Percentiles rank a stretch among this genome's conserved stretches.
Evolutionary conservation across 192 early-diverging fungal genomes (phyloP).

Genomic region (Backusella morwellensis): DNA sequence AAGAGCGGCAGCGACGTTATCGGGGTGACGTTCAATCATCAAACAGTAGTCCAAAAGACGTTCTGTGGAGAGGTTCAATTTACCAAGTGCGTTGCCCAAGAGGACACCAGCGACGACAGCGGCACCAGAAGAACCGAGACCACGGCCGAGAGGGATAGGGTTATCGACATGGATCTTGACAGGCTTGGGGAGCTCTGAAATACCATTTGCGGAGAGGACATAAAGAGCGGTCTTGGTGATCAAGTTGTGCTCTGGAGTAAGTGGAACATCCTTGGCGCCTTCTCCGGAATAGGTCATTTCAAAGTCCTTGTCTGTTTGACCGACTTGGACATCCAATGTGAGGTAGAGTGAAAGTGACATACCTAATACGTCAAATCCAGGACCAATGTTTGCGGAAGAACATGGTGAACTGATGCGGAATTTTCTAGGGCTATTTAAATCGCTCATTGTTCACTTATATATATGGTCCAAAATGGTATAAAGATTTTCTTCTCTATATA

Average conservation of each 20-base stretch:
- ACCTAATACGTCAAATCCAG: conserved; percentile 96
- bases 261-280: conserved; percentile 74
- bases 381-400: conserved; percentile 97
- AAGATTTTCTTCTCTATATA: not conserved
- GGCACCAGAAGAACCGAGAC: conserved; percentile 94
- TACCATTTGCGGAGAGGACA: conserved; percentile 72
- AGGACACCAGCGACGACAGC: conserved; percentile 94
- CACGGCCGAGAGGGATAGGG: conserved; percentile 92
- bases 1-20: conserved; percentile 93
- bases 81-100: conserved; percentile 74
- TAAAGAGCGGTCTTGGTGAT: conserved; percentile 93
- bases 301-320: conserved; percentile 16
- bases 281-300: conserved; percentile 65
- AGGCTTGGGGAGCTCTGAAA: conserved; percentile 55
- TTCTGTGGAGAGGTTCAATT: conserved; percentile 65
- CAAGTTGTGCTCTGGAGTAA: conserved; percentile 77
- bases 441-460: conserved; percentile 2
- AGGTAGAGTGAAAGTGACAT: conserved; percentile 88
- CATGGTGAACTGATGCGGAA: conserved; percentile 83
- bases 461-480: not conserved
- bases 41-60: conserved; percentile 90
- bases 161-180: conserved; percentile 81
- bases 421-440: conserved; percentile 32
- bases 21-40: conserved; percentile 95
- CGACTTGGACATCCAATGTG: conserved; percentile 54